These are phyloP conservation scores for Xylaria hypoxylon DNA, from an alignment of 2,329 filamentous ascomycete genomes.

Conservation along the genomic window DNA sequence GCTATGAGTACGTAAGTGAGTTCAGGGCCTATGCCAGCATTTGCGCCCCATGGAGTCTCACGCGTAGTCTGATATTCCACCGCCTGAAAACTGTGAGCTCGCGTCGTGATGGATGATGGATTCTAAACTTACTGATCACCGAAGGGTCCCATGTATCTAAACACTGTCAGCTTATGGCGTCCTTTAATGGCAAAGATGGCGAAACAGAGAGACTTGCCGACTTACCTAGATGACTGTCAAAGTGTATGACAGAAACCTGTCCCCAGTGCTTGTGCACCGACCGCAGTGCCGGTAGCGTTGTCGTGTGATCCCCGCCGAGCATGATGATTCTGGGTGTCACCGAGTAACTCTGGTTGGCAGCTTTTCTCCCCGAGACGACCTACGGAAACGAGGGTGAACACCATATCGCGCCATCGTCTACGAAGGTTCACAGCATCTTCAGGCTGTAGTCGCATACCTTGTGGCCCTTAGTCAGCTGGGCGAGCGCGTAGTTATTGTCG, in stretches of 20 bases:
- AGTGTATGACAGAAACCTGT: constrained; percentile 72
- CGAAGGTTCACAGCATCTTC: neutral
- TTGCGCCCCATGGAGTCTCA: constrained; percentile 47
- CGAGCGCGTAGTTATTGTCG: constrained; percentile 79
- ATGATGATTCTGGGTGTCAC: constrained; percentile 66
- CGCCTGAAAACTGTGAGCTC: constrained; percentile 52
- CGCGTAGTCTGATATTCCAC: constrained; percentile 70
- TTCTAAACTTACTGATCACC: constrained; percentile 57
- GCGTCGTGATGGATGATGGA: neutral
- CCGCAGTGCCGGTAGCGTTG: constrained; percentile 71
- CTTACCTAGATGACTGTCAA: constrained; percentile 71
- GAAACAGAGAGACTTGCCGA: neutral
- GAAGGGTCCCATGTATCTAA: constrained; percentile 78
- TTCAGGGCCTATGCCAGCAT: neutral
- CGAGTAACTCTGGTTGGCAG: constrained; percentile 59
- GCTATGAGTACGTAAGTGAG: constrained; percentile 44
- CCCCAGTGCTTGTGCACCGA: constrained; percentile 69
- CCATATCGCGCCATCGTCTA: neutral
- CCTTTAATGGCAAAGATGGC: neutral
- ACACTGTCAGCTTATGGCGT: constrained; percentile 33
- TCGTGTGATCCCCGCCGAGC: constrained; percentile 73
- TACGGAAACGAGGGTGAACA: constrained; percentile 26
- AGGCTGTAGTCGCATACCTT: constrained; percentile 50
- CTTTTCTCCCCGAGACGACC: constrained; percentile 50
- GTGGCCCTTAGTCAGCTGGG: constrained; percentile 79